phyloP scores from a whole-genome alignment of 2,329 filamentous ascomycete species.

The Colletotrichum filicis region DNA sequence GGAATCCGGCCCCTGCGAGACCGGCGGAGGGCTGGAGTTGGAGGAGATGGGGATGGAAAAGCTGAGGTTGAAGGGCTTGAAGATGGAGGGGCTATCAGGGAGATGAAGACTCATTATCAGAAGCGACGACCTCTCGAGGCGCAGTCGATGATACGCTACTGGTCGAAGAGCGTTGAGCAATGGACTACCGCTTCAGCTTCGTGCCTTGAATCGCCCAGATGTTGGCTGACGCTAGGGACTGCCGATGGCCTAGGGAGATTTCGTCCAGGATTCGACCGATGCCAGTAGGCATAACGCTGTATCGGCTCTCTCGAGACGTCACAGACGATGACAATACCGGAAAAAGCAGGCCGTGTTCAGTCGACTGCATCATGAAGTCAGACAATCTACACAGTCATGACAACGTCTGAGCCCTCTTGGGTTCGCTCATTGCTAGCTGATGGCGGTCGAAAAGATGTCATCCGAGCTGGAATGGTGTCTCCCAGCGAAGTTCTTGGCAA shows the following conservation, averaged over 20 bases:
- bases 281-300: neutral
- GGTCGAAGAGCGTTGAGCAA: too few species aligned
- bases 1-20: neutral
- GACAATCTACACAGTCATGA: neutral
- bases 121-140: too few species aligned
- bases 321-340: too few species aligned
- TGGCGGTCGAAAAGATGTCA: neutral
- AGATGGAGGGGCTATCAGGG: too few species aligned
- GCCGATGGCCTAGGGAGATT: neutral
- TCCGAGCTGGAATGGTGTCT: too few species aligned
- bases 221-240: neutral
- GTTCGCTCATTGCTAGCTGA: neutral
- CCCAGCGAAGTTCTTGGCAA: too few species aligned
- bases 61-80: too few species aligned
- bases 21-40: neutral
- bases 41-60: neutral
- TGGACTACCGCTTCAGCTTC: neutral
- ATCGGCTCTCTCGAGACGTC: too few species aligned
- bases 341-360: neutral
- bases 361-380: neutral
- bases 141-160: too few species aligned
- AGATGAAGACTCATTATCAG: too few species aligned
- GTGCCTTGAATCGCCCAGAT: neutral
- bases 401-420: neutral
- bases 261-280: neutral